These are phyloP conservation scores for Sporothrix globosa DNA, from an alignment of 2,329 filamentous ascomycete genomes.

Conservation along the genomic window DNA sequence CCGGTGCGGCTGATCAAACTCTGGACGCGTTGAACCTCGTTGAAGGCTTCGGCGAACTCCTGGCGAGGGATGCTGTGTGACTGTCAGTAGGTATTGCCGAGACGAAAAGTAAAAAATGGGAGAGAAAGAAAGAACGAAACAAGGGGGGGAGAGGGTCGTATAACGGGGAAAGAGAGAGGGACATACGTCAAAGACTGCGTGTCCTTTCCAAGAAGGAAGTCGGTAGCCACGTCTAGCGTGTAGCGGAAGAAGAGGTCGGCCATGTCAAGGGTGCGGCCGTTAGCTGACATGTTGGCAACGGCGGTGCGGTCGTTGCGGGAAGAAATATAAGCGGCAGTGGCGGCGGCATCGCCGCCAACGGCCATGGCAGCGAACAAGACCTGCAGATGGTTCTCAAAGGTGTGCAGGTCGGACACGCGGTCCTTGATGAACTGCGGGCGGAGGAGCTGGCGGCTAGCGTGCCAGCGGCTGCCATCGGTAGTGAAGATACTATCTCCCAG, in stretches of 20 bases:
- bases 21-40: conserved; percentile 75
- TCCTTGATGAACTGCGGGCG: conserved; percentile 86
- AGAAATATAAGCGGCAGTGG: conserved; percentile 60
- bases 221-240: conserved; percentile 82
- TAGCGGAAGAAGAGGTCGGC: conserved; percentile 80
- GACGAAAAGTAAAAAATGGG: too few species aligned
- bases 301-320: conserved; percentile 58
- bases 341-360: conserved; percentile 59
- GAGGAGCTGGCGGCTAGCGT: conserved; percentile 77
- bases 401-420: conserved; percentile 77
- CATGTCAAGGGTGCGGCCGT: conserved; percentile 68
- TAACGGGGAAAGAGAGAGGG: neutral
- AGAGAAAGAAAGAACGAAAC: neutral
- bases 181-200: conserved; percentile 63
- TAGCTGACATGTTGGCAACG: conserved; percentile 65
- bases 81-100: neutral
- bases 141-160: neutral
- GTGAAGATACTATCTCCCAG: conserved; percentile 77
- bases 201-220: conserved; percentile 80
- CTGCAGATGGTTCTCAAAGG: conserved; percentile 78
- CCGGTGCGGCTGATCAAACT: conserved; percentile 67
- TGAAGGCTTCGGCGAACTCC: conserved; percentile 80
- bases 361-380: conserved; percentile 71
- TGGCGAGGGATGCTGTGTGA: conserved; percentile 56
- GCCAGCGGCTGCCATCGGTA: conserved; percentile 80